Base-by-base conservation (phyloP, 768 basidiomycete species). In the Amanita polypyramis region DNA sequence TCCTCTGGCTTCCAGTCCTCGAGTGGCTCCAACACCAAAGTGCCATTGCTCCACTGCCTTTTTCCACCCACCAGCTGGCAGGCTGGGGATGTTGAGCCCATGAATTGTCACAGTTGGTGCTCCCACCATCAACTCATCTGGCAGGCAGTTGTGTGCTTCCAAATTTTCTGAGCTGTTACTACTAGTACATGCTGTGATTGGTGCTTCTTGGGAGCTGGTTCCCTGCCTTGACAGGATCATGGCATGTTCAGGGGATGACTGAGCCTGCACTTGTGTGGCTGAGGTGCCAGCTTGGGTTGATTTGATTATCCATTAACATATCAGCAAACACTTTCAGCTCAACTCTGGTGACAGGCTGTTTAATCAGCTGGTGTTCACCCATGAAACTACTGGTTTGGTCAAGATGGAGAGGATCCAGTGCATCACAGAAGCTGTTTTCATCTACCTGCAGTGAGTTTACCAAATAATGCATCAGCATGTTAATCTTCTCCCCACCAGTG, bases 391-490 rank as follows among this genome's bases (percentile, higher is more conserved):
- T 51, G 7, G 51, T 51, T 1, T 52, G 47, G 1, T 44, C 51
- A 14, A 54, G 32, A 3, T 17, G 14, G n/a, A 43, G 4, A 1
- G 67, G 66, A 48, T 55, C 41, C 7, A 69, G 51, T 0, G 60
- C 58, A 36, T 66, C 56, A 2, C 59, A 44, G 49, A 66, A 60
- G 2, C 52, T 54, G 15, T 53, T 54, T 46, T 68, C 65, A 33
- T 57, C 60, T 5, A 54, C 59, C 19, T 62, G 56, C 5, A 68
- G 52, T 6, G 60, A 59, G 43, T 69, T 61, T 10, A 69, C 20
- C 5, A 69, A 58, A 47, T 67, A 69, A 29, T 57, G 57, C 48
- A 67, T 63, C 23, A 69, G 35, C 3, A 61, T 65, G 48, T 69
- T 65, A 9, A 62, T 56, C 63, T 64, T 19, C 19, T 33, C 25